A percentile compares a stretch with the other conserved stretches of the same genome.
These are phyloP conservation scores for Neltuma alba DNA, from an alignment of 306 rosid genomes.

Conservation along the genomic window DNA sequence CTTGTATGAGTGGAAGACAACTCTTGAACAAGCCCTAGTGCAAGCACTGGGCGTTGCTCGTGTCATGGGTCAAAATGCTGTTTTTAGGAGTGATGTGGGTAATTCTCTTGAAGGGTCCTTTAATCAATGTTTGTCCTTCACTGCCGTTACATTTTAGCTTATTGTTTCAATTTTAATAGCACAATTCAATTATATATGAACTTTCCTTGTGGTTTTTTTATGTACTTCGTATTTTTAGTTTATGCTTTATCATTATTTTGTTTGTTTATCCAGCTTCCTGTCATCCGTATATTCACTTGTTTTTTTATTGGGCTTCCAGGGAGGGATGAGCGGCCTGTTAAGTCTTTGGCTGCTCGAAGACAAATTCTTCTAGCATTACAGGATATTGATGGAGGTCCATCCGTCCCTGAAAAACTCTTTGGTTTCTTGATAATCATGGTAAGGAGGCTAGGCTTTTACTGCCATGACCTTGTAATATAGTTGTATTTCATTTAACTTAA, in stretches of 20 bases:
- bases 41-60: slow-evolving; percentile 99
- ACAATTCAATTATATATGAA: slow-evolving; percentile 11
- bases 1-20: slow-evolving; percentile 93
- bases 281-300: slow-evolving; percentile 13
- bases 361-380: slow-evolving; percentile 94
- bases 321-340: too few species aligned
- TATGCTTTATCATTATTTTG: neutral
- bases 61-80: slow-evolving; percentile 96
- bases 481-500: slow-evolving; percentile 14
- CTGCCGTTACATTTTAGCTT: slow-evolving; percentile 14
- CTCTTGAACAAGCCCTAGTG: slow-evolving; percentile 93
- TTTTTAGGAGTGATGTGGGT: slow-evolving; percentile 76
- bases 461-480: neutral
- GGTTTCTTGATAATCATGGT: slow-evolving; percentile 87
- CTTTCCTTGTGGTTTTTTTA: slow-evolving; percentile 5
- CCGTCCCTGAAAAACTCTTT: slow-evolving; percentile 93
- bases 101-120: slow-evolving; percentile 91
- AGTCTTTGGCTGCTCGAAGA: slow-evolving; percentile 96
- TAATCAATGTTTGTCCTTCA: slow-evolving; percentile 77
- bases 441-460: slow-evolving; percentile 29
- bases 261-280: neutral
- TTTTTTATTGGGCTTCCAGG: slow-evolving; percentile 49
- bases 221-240: neutral
- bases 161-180: slow-evolving; percentile 28
- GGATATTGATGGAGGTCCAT: slow-evolving; percentile 99